phyloP scores from a whole-genome alignment of 352 stramenopile species.

The Phytopythium delawarense region DNA sequence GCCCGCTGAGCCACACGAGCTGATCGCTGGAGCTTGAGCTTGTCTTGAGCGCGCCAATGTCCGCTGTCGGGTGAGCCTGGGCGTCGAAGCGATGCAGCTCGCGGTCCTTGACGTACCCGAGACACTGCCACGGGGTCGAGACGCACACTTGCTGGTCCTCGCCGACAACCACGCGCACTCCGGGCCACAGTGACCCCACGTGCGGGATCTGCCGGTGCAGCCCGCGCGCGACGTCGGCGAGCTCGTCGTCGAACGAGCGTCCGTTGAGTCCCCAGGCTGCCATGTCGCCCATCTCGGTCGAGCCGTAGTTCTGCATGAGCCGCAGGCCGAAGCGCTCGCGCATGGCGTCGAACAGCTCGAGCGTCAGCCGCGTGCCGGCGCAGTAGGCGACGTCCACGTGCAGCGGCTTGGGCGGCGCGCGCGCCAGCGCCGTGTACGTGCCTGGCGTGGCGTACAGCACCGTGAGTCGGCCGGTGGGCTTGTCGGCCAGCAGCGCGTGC shows the following conservation, averaged over 20 bases:
- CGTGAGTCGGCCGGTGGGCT: slow-evolving; percentile 34
- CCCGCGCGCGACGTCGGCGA: slow-evolving; percentile 25
- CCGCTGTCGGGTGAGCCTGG: slow-evolving; percentile 46
- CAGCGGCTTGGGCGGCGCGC: slow-evolving; percentile 41
- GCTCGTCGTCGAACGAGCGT: slow-evolving; percentile 35
- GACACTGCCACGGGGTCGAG: slow-evolving; percentile 76
- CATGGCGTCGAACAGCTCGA: slow-evolving; percentile 50
- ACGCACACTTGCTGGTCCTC: slow-evolving; percentile 60
- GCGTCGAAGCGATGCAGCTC: slow-evolving; percentile 38
- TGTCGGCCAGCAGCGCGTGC: slow-evolving; percentile 39
- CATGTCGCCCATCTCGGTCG: slow-evolving; percentile 81
- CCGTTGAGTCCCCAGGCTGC: slow-evolving; percentile 57
- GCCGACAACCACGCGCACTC: slow-evolving; percentile 44
- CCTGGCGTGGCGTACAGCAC: slow-evolving; percentile 75
- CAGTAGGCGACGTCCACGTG: slow-evolving; percentile 71
- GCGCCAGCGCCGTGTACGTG: slow-evolving; percentile 68
- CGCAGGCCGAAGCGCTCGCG: slow-evolving; percentile 49
- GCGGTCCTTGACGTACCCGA: slow-evolving; percentile 65
- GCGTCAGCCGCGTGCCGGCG: slow-evolving; percentile 56
- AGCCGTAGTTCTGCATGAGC: slow-evolving; percentile 86
- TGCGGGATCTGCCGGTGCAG: slow-evolving; percentile 24
- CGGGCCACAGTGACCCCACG: slow-evolving; percentile 68
- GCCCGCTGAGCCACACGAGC: slow-evolving; percentile 64
- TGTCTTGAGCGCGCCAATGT: slow-evolving; percentile 34
- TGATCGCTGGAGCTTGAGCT: slow-evolving; percentile 19